A percentile compares a stretch with the other conserved stretches of the same genome.
Evolutionary conservation across 257 asterid genomes (phyloP).

Genomic region (Solanum paucissectum): DNA sequence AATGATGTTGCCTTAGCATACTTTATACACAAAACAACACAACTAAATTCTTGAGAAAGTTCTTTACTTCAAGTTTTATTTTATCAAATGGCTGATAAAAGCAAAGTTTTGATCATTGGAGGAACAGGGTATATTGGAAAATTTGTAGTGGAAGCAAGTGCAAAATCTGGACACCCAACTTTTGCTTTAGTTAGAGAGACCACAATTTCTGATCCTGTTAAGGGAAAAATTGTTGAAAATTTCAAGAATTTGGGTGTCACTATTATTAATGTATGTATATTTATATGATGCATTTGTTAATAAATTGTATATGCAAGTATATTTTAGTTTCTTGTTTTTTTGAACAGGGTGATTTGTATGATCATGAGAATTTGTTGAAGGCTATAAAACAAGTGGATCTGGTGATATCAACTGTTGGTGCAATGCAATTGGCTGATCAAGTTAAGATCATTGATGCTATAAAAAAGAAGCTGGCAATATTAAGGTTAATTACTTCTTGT

Average conservation of each 20-base stretch:
- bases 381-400: conserved; percentile 63
- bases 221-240: conserved; percentile 38
- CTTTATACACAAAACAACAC: neutral
- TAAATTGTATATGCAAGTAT: neutral
- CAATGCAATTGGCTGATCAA: conserved; percentile 40
- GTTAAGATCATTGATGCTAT: conserved; percentile 50
- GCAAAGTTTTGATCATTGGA: conserved; percentile 80
- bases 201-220: conserved; percentile 49
- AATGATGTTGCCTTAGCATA: neutral
- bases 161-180: conserved; percentile 64
- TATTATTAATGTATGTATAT: conserved; percentile 33
- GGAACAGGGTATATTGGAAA: conserved; percentile 82
- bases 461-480: conserved; percentile 62
- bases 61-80: neutral
- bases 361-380: conserved; percentile 49
- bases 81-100: conserved; percentile 50
- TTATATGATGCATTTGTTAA: neutral
- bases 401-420: conserved; percentile 54
- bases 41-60: neutral
- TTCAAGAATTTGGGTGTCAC: conserved; percentile 59
- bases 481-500: conserved; percentile 21
- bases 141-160: conserved; percentile 61
- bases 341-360: conserved; percentile 51
- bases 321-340: neutral
- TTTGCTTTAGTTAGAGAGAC: conserved; percentile 44